Base-by-base conservation (phyloP, 2,329 filamentous ascomycete species). In the Ceratocystiopsis brevicomis region DNA sequence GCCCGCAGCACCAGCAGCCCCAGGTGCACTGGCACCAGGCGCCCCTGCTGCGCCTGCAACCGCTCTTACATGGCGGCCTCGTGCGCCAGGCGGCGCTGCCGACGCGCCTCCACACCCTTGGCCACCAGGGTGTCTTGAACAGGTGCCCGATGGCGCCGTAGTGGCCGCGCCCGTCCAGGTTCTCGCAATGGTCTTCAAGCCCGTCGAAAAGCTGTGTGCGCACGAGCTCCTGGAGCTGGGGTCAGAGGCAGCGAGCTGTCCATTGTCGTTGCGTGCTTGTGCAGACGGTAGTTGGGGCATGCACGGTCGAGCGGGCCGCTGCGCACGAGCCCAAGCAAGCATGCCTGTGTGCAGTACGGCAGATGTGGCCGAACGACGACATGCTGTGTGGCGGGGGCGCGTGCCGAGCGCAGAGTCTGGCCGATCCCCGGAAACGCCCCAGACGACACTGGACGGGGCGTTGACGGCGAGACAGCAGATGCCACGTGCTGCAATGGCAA, bases 71-170 rank as follows among this genome's bases (percentile, higher is more conserved):
- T 30, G 4, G 15, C 15, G 15, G 18, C 13, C 32, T 33, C 32
- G 11, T 10, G 32, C 9, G 11, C 11, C 32, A 33, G 32, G 3
- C 32, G 32, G 4, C 17, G 12, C 16, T 19, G 33, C 34, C 42
- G 35, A 14, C 6, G n/a, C 38, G n/a, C 15, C 39, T 45, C 34
- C 15, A 43, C 42, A 12, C 45, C 48, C 41, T 48, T 48, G 38
- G 25, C 46, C 8, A 48, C 43, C 45, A 50, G 42, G 19, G 48
- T 50, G 30, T 19, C 46, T 48, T 48, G 39, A 50, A 47, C 37
- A 48, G 37, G 18, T 21, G 37, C 4, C 35, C 47, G 25, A 30
- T 43, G 9, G 44, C 44, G 40, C 47, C 47, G 4, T 35, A 39
- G n/a, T 30, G 35, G 25, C 43, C 43, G 35, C 13, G 11, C 32